Base-by-base conservation (phyloP, 2,329 filamentous ascomycete genomes). In the Beauveria brongniartii region DNA sequence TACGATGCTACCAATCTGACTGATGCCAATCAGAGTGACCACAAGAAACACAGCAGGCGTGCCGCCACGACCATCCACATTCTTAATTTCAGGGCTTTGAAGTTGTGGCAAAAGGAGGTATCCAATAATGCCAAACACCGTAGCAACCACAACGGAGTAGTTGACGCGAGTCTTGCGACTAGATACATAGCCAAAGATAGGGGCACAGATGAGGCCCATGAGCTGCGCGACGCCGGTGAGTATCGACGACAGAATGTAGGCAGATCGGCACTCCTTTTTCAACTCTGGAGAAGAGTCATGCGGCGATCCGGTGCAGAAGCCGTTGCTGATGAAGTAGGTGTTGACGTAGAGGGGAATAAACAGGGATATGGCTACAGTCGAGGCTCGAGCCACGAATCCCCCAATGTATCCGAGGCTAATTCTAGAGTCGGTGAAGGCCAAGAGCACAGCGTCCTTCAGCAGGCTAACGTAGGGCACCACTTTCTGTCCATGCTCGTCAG, bases 271-370 rank as follows among this genome's bases (percentile, higher is more conserved):
- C 64, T 91, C 87, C 68, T 87, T 83, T 73, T 95, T 96, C 66
- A 96, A 86, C 67, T 93, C 90, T 1, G 84, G 83, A 0, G 82
- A 84, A 0, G 85, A 78, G 67, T 87, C 84, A 64, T 84, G 78
- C 1, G 85, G 85, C 0, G 81, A 82, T 18, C 83, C 84, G 46
- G 85, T 81, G 75, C 94, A 97, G 65, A 90, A 88, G 2, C 91
- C 92, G 58, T 88, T 88, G 54, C 80, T 78, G 64, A 93, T 89
- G 73, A 93, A 97, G 73, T 91, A 96, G 26, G 91, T 87, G 71
- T 97, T 97, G 67, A 97, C 86, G 70, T 90, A 95, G 2, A 99
- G 82, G 0, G 94, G 94, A 59, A 99, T 89, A 75, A 97, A 99
- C 6, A 97, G 83, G 0, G 91, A 95, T 65, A 99, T 96, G 57